Percentiles rank a stretch among this genome's conserved stretches.
These are phyloP conservation scores for Diaporthe eres DNA, from an alignment of 2,329 filamentous ascomycete genomes.

Conservation along the genomic window DNA sequence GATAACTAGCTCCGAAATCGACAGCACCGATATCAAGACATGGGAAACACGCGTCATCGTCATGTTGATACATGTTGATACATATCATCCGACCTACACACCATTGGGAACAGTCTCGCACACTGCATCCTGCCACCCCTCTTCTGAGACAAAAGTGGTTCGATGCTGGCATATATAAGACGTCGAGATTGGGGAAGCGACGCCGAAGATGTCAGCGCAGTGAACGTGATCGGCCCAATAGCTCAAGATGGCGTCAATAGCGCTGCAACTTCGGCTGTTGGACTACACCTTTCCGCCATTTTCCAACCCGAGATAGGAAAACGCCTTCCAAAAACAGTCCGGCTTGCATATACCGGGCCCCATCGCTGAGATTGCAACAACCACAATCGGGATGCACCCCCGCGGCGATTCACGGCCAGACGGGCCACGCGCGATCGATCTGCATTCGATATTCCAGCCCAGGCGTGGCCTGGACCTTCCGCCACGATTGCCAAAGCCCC, in stretches of 20 bases:
- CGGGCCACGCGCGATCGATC: no score
- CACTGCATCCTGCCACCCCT: slow-evolving; percentile 1
- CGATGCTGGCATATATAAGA: neutral
- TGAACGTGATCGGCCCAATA: neutral
- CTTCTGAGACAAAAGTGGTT: slow-evolving; percentile 1
- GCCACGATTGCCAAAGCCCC: no score
- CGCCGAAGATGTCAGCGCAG: neutral
- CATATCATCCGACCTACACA: neutral
- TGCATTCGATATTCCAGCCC: neutral
- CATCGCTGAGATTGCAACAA: neutral
- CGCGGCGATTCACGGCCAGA: neutral
- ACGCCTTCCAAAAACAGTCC: slow-evolving; percentile 11
- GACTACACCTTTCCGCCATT: neutral
- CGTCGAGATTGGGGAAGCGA: neutral
- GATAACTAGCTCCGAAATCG: neutral
- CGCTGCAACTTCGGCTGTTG: slow-evolving; percentile 16
- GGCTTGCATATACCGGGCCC: neutral
- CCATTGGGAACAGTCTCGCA: neutral
- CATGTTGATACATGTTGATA: neutral
- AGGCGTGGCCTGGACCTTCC: neutral
- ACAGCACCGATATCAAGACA: neutral
- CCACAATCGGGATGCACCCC: neutral
- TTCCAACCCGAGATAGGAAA: neutral
- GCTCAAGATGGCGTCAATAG: slow-evolving; percentile 16
- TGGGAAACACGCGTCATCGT: neutral